Evolutionary conservation across 2,329 filamentous ascomycete species (phyloP).

Genomic region (Calonectria crousiana): DNA sequence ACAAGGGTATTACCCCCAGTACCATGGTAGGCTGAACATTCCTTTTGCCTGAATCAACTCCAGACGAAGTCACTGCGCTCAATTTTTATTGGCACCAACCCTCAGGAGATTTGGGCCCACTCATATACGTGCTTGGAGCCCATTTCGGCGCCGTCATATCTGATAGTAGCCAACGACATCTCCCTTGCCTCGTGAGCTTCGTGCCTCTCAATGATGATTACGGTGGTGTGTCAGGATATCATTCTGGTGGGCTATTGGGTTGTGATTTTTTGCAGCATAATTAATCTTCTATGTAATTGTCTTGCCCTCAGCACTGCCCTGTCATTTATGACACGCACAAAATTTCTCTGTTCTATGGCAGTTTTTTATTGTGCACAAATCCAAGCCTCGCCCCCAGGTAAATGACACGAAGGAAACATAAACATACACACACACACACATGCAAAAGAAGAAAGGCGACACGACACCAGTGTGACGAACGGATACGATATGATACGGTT

Average conservation of each 20-base stretch:
- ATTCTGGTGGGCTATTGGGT: not conserved
- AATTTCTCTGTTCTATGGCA: not conserved
- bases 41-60: slow-evolving; percentile 26
- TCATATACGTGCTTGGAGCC: not conserved
- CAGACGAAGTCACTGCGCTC: not conserved
- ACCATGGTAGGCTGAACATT: not conserved
- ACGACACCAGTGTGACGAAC: too few species aligned
- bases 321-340: not conserved
- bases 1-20: slow-evolving; percentile 11
- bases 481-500: too few species aligned
- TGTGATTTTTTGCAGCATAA: not conserved
- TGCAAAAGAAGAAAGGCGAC: too few species aligned
- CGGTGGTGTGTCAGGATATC: not conserved
- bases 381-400: too few species aligned
- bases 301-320: not conserved
- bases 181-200: not conserved
- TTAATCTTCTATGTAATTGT: not conserved
- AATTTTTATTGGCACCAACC: slow-evolving; percentile 2
- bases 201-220: not conserved
- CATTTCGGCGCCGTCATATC: not conserved
- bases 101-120: not conserved
- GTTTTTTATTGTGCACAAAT: not conserved
- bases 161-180: not conserved
- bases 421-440: too few species aligned
- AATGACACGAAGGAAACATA: not conserved